phyloP scores from a whole-genome alignment of 768 basidiomycete genomes.

The Melanogaster broomeanus region DNA sequence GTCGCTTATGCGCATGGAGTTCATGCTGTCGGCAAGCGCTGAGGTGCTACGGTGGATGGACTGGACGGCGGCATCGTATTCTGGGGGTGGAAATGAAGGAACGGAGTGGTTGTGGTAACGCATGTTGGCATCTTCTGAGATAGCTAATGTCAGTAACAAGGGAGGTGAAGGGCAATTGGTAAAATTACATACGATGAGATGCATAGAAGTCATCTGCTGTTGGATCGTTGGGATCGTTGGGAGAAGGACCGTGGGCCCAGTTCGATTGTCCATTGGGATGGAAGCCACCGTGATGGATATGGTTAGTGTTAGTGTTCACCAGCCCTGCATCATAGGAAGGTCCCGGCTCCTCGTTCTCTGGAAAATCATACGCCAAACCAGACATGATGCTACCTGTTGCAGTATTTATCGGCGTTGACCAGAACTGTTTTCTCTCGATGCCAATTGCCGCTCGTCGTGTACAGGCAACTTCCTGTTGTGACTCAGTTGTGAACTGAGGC shows the following conservation, averaged over 20 bases:
- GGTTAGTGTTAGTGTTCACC: background rate
- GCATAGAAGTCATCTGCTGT: slow-evolving; percentile 18
- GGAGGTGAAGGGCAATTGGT: background rate
- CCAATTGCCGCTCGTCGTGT: background rate
- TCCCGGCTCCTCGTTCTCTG: slow-evolving; percentile 16
- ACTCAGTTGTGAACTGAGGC: background rate
- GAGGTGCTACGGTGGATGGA: slow-evolving; percentile 44
- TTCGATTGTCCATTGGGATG: slow-evolving; percentile 9
- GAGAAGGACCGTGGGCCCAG: slow-evolving; percentile 1
- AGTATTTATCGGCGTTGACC: background rate
- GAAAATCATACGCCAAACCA: slow-evolving; percentile 29
- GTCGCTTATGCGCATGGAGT: slow-evolving; percentile 53
- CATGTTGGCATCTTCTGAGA: slow-evolving; percentile 33
- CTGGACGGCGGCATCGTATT: slow-evolving; percentile 35
- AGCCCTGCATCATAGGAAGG: slow-evolving; percentile 5
- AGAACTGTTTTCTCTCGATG: no score
- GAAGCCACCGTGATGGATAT: background rate
- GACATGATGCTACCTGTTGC: slow-evolving; percentile 23
- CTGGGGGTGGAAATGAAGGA: slow-evolving; percentile 42
- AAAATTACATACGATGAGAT: slow-evolving; percentile 20
- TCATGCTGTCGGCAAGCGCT: slow-evolving; percentile 51
- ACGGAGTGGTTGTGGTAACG: slow-evolving; percentile 50
- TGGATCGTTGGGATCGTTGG: slow-evolving; percentile 3
- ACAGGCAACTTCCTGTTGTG: background rate
- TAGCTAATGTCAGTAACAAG: slow-evolving; percentile 8